Conservation (phyloP, 2,329 filamentous ascomycete species). For the Coleophoma cylindrospora region DNA sequence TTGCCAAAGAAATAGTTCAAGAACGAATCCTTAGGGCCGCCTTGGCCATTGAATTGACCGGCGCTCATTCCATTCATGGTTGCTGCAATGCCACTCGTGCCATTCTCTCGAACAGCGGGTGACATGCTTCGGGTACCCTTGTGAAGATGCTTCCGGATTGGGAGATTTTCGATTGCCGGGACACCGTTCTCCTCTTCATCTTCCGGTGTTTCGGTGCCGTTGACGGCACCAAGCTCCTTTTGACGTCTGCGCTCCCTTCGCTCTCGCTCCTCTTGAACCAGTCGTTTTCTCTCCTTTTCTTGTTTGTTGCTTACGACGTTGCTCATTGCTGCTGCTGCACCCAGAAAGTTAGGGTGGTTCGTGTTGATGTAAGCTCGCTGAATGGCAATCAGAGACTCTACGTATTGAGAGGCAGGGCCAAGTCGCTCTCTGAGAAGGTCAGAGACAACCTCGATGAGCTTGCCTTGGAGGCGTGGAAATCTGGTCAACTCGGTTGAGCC, state of each 20-base stretch:
- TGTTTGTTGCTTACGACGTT: slow-evolving; percentile 93
- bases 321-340: slow-evolving; percentile 94
- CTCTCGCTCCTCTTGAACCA: slow-evolving; percentile 78
- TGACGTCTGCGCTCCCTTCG: slow-evolving; percentile 77
- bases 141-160: slow-evolving; percentile 46
- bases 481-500: slow-evolving; percentile 89
- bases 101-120: slow-evolving; percentile 69
- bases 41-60: slow-evolving; percentile 54
- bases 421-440: slow-evolving; percentile 89
- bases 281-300: slow-evolving; percentile 80
- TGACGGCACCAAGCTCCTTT: slow-evolving; percentile 75
- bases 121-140: slow-evolving; percentile 73
- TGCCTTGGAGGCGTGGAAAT: slow-evolving; percentile 89
- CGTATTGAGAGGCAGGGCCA: slow-evolving; percentile 83
- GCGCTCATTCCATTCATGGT: slow-evolving; percentile 63
- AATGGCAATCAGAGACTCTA: slow-evolving; percentile 95
- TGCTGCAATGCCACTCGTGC: slow-evolving; percentile 52
- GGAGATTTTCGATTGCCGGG: slow-evolving; percentile 51
- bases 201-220: slow-evolving; percentile 65
- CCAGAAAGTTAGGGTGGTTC: slow-evolving; percentile 97
- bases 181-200: slow-evolving; percentile 44
- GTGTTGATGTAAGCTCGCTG: slow-evolving; percentile 99
- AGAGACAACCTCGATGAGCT: slow-evolving; percentile 96
- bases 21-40: slow-evolving; percentile 80
- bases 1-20: slow-evolving; percentile 99